Conservation (phyloP, 331 rosid genomes). For the Malus hybrid region DNA sequence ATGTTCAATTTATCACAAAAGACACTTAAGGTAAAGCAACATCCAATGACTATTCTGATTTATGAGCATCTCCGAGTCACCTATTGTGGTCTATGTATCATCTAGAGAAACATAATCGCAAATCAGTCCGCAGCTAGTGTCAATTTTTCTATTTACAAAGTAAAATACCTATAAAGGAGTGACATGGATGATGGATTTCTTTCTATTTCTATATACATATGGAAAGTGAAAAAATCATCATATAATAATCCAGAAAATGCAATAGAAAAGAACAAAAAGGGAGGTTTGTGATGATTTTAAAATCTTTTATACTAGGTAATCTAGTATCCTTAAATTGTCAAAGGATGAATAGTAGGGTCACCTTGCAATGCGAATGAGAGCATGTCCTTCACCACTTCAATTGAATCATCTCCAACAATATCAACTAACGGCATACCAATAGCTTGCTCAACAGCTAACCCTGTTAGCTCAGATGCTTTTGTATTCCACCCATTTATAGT, state of each 20-base stretch:
- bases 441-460: slow-evolving; percentile 31
- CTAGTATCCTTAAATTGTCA: too few species aligned
- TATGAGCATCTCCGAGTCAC: neutral
- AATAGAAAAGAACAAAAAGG: too few species aligned
- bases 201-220: too few species aligned
- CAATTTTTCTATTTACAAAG: too few species aligned
- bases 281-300: too few species aligned
- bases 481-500: slow-evolving; percentile 37
- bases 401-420: slow-evolving; percentile 28
- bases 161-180: neutral
- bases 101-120: neutral
- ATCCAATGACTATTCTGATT: neutral
- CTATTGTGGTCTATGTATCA: neutral
- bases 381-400: slow-evolving; percentile 29
- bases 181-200: neutral
- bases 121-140: neutral
- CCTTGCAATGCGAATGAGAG: slow-evolving; percentile 30
- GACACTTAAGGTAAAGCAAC: too few species aligned
- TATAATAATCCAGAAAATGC: too few species aligned
- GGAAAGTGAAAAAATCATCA: too few species aligned
- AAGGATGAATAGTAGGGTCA: slow-evolving; percentile 1
- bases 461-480: slow-evolving; percentile 35
- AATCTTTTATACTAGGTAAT: too few species aligned
- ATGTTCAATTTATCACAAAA: neutral
- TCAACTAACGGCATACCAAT: slow-evolving; percentile 29